Evolutionary conservation across 1,284 basidiomycete species (phyloP), one percentile per base, ranked within the genome.

Genomic region (Malassezia arunalokei): DNA sequence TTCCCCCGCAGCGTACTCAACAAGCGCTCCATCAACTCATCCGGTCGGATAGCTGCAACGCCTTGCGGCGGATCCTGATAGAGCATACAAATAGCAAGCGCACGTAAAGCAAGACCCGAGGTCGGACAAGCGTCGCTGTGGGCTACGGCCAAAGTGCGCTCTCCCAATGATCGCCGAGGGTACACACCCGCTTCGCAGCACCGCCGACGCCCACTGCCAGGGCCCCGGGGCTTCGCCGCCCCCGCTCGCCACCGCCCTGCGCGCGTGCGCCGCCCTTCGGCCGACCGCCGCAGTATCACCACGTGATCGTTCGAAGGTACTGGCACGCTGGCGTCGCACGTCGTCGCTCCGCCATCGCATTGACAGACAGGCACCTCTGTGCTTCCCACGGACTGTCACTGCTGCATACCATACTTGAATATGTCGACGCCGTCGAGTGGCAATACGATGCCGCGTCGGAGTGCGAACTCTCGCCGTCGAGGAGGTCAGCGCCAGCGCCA

Each of bases 401-500:
- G 20, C 20, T 24, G 20, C 20, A 24, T 24, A 24, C 20, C 20
- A 24, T 24, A 24, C 20, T 24, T 24, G 20, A 33, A 31, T 12
- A 58, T 58, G 52, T 43, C 54, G 44, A 53, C 46, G 33, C 45
- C 57, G 46, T 43, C 50, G 28, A 49, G 43, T 48, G 57, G 41
- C 35, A 41, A 43, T 29, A 35, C 54, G 33, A 35, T 35, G 15
- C 39, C 47, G 27, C 53, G 48, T 31, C 37, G 43, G 42, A 47
- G 44, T 43, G 28, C 53, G 42, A 29, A 43, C 38, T 39, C 49
- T 29, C 50, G 47, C 49, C 49, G 50, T 28, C 54, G 46, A 28
- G 56, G 32, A 27, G 40, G 37, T 11, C 44, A 33, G 40, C 51
- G 43, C 35, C 40, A 32, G 20, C 45, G 42, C 33, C 30, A 9